Base-by-base conservation (phyloP, 768 basidiomycete species). In the Leccinellum luteum region DNA sequence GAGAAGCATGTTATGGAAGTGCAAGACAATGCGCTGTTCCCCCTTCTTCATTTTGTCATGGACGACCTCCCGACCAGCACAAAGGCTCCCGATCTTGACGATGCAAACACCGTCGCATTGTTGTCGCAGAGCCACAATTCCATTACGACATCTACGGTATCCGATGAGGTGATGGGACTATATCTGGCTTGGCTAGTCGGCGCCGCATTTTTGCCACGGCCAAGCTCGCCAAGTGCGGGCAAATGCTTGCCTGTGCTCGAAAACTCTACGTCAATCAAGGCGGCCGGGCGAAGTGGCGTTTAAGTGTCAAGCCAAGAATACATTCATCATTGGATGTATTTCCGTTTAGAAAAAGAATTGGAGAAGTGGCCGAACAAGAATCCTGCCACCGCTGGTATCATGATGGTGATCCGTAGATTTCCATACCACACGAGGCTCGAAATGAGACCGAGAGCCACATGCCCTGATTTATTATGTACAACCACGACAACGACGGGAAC, bases 61-160 rank as follows among this genome's bases (percentile, higher is more conserved):
- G 97, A 98, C 69, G 97, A 99, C 73, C 79, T 99, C 19, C 97
- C 97, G 5, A 97, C 95, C 25, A 93, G 90, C 67, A 98, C 96
- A 25, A 97, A 95, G 73, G 85, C 94, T 1, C 92, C 97, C 2
- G 88, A 90, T 60, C 77, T 98, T 50, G 91, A 96, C 68, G 92
- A 97, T 68, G 70, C 80, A 21, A 97, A 96, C 70, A 95, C 93
- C 17, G 73, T 73, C n/a, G 77, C 80, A 1, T 41, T 67, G 12
- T 69, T 98, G 43, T 72, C 92, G 48, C 66, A 64, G 25, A 73
- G 79, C 63, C 71, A 81, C 67, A 56, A 68, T 57, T 66, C 67
- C 10, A 63, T 64, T 34, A 76, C 74, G 15, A 41, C 56, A 48
- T 76, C 73, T 60, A 92, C 92, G 0, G 94, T 98, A 38, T 83